Conservation (phyloP, 352 stramenopile species). For the Phytophthora parvispora region DNA sequence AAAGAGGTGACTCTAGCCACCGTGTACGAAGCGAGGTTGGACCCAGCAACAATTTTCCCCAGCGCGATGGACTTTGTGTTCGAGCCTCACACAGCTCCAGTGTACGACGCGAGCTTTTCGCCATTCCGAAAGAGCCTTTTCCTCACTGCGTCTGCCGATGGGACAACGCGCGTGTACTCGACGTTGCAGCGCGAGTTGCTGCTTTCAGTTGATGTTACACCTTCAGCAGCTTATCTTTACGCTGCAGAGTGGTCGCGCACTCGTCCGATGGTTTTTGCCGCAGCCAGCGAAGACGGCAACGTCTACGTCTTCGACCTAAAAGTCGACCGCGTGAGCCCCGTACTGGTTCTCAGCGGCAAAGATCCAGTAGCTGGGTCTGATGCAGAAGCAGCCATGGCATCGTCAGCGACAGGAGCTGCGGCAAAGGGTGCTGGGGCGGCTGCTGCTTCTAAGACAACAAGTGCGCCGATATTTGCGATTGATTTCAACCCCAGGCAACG, state of each 20-base stretch:
- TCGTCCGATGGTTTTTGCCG: conserved; percentile 78
- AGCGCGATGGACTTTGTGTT: conserved; percentile 85
- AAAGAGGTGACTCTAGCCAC: conserved; percentile 75
- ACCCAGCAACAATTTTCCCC: conserved; percentile 65
- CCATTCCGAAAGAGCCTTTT: conserved; percentile 89
- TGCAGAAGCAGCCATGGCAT: conserved; percentile 8
- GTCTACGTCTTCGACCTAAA: conserved; percentile 86
- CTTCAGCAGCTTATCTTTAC: conserved; percentile 80
- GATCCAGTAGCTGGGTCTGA: conserved; percentile 28
- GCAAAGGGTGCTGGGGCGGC: neutral
- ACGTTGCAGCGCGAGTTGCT: conserved; percentile 72
- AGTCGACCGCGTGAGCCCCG: conserved; percentile 52
- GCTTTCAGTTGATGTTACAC: conserved; percentile 71
- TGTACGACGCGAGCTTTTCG: conserved; percentile 86
- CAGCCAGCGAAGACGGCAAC: conserved; percentile 76
- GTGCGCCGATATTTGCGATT: conserved; percentile 61
- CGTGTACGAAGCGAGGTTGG: conserved; percentile 83
- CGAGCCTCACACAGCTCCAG: conserved; percentile 73
- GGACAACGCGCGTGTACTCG: conserved; percentile 82
- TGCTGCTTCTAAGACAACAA: conserved; percentile 18
- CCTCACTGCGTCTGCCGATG: conserved; percentile 82
- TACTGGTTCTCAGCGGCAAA: conserved; percentile 52
- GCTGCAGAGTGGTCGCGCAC: conserved; percentile 80
- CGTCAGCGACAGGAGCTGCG: conserved; percentile 6
- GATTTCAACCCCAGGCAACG: conserved; percentile 88